Base-by-base conservation (phyloP, 2,329 filamentous ascomycete species). In the Botrytis tulipae region DNA sequence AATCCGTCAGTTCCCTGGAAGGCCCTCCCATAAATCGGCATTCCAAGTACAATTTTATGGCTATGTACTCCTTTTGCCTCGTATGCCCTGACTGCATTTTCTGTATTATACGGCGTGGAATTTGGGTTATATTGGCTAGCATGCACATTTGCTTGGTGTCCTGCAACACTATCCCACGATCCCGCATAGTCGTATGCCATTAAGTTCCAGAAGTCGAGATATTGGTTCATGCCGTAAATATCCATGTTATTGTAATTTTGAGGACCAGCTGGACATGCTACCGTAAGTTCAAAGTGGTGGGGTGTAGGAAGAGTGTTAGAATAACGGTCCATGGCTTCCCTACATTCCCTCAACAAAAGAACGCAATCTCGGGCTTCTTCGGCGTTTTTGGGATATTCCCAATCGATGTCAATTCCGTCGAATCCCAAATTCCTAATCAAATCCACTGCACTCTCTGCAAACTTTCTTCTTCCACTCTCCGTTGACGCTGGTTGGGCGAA, bases 151-250 rank as follows among this genome's bases (percentile, higher is more conserved):
- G 95, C 89, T 81, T 94, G 91, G 83, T 98, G 94, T 7, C 91
- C 94, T 1, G 93, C 86, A 1, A 78, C 79, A 4, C 83, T 78
- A 79, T 95, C 93, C 94, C 94, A 98, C 4, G 90, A 91, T 1
- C 95, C 95, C 9, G 94, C 90, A 81, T 88, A 97, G 83, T 97
- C 94, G 82, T 97, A 97, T 2, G 92, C 92, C 94, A 97, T 97
- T 60, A 94, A 82, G 81, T 93, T 93, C 91, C 91, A 93, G 81
- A 93, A 93, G 82, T 93, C 91, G 1, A 93, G 85, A 73, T 88
- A 86, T 20, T 79, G 82, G 79, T 93, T 89, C 91, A 93, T 92
- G 73, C 82, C 88, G 0, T 82, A 74, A n/a, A 93, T 82, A 77
- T 91, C 85, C 72, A 93, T 84, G 78, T 87, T 90, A 74, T 86